A percentile compares a stretch with the other conserved stretches of the same genome.
phyloP scores from a whole-genome alignment of 2,329 filamentous ascomycete species.

The Elsinoe perseae region DNA sequence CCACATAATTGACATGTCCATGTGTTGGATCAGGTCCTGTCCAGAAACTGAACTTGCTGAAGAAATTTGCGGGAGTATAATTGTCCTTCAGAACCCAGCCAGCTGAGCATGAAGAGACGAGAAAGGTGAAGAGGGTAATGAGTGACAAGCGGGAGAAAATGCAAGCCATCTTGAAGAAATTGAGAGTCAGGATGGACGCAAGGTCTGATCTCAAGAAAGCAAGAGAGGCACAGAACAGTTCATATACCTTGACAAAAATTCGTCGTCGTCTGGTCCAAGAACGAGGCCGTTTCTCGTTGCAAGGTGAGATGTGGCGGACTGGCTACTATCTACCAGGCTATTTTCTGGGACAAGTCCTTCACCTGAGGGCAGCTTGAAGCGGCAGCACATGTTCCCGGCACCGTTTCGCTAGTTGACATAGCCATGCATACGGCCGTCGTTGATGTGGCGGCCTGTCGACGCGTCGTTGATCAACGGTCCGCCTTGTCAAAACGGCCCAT shows the following conservation, averaged over 20 bases:
- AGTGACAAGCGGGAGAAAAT: conserved; percentile 18
- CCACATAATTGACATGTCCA: conserved; percentile 31
- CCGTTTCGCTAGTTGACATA: conserved; percentile 13
- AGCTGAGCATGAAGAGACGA: conserved; percentile 29
- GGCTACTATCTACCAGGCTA: conserved; percentile 9
- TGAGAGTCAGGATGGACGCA: conserved; percentile 15
- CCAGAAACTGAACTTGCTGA: conserved; percentile 23
- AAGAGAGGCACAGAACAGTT: neutral
- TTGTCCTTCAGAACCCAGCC: conserved; percentile 22
- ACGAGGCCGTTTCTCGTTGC: conserved; percentile 17
- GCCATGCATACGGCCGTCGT: conserved; percentile 8
- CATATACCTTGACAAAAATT: conserved; percentile 6
- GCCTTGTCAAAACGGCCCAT: conserved; percentile 10
- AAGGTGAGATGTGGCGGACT: conserved; percentile 15
- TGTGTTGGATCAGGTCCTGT: conserved; percentile 32
- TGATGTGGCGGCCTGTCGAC: conserved; percentile 15
- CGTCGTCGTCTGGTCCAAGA: conserved; percentile 5
- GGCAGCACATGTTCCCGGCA: conserved; percentile 11
- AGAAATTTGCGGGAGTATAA: conserved; percentile 21
- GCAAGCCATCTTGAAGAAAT: conserved; percentile 17
- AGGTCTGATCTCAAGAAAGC: conserved; percentile 11
- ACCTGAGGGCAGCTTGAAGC: conserved; percentile 13
- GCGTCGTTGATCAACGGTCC: conserved; percentile 12
- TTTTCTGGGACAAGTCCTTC: neutral
- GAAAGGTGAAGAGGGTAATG: conserved; percentile 33